A percentile compares a stretch with the other conserved stretches of the same genome.
Evolutionary conservation across 176 grass and related monocot species (phyloP).

Genomic region (Secale cereale): DNA sequence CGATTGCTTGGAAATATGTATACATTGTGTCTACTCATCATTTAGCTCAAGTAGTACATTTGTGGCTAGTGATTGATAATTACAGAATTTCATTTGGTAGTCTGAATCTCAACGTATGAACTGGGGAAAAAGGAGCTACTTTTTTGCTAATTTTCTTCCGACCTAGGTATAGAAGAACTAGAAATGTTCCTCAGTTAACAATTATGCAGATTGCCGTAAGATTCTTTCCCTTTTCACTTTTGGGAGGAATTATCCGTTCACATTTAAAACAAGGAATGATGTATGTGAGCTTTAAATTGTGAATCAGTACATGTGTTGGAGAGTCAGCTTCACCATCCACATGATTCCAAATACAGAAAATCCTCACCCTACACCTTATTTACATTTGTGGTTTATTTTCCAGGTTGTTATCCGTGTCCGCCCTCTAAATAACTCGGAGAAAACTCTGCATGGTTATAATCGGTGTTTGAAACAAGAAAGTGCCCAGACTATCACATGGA

Average conservation of each 20-base stretch:
- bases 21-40: not conserved
- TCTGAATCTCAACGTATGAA: not conserved
- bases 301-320: not conserved
- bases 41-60: not conserved
- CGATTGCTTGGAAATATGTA: not conserved
- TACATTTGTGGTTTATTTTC: conserved; percentile 28
- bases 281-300: not conserved
- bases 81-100: not conserved
- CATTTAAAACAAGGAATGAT: not conserved
- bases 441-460: conserved; percentile 52
- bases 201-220: not conserved
- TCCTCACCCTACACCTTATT: not conserved
- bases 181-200: not conserved
- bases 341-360: not conserved
- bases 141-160: not conserved
- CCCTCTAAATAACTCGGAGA: conserved; percentile 72
- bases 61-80: not conserved
- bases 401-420: conserved; percentile 90
- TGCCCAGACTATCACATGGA: conserved; percentile 82
- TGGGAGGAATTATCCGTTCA: not conserved
- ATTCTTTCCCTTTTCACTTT: not conserved
- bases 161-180: not conserved
- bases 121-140: not conserved
- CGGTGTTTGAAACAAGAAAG: conserved; percentile 94
- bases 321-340: not conserved